Evolutionary conservation across 2,329 filamentous ascomycete genomes (phyloP).

Genomic region (Tolypocladium album): DNA sequence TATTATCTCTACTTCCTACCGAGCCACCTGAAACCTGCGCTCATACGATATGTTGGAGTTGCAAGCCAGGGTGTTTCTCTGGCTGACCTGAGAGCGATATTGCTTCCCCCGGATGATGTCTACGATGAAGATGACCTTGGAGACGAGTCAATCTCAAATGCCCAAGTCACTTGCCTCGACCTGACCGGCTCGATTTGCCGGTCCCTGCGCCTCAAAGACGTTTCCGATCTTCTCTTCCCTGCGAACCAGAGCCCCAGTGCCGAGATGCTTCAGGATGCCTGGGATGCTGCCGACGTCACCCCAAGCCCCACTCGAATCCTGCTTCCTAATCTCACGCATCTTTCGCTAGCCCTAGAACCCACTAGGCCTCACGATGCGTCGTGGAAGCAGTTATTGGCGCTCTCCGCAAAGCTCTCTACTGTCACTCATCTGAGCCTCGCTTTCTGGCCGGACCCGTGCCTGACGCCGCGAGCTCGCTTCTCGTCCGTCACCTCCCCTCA

Average conservation of each 20-base stretch:
- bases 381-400: conserved; percentile 46
- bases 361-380: conserved; percentile 25
- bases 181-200: conserved; percentile 40
- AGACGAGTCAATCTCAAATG: conserved; percentile 9
- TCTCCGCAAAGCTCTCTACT: conserved; percentile 40
- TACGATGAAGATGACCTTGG: conserved; percentile 16
- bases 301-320: conserved; percentile 24
- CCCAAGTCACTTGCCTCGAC: conserved; percentile 40
- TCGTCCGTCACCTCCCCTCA: conserved; percentile 34
- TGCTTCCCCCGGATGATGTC: conserved; percentile 22
- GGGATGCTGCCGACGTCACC: conserved; percentile 32
- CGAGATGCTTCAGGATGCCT: conserved; percentile 36
- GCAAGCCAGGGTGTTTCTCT: conserved; percentile 35
- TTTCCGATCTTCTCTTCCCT: conserved; percentile 41
- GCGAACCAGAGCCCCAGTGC: conserved; percentile 7
- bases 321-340: conserved; percentile 47
- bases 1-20: conserved; percentile 47
- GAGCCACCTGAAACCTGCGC: conserved; percentile 36
- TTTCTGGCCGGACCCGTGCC: conserved; percentile 49
- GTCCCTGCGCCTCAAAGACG: conserved; percentile 39
- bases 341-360: conserved; percentile 44
- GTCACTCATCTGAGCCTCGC: conserved; percentile 52
- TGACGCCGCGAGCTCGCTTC: conserved; percentile 43
- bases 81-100: conserved; percentile 37
- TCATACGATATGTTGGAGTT: conserved; percentile 40